A percentile compares a stretch with the other conserved stretches of the same genome.
Conservation (phyloP, 2,329 filamentous ascomycete genomes). For the Stachybotrys chlorohalonatus region DNA sequence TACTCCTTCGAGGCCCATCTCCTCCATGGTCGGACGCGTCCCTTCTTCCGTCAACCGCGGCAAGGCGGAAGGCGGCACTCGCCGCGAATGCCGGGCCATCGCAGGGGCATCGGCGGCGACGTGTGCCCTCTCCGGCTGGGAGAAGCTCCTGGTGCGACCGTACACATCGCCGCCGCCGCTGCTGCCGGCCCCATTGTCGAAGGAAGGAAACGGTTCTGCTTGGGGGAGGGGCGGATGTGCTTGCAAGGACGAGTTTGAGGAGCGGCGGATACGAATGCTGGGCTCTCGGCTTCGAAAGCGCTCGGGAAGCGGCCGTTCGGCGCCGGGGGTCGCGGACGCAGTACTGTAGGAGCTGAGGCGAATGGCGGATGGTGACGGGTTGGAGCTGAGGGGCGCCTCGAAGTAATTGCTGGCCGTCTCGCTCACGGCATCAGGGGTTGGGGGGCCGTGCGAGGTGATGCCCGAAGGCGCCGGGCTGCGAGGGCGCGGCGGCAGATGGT, state of each 20-base stretch:
- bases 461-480: conserved; percentile 10
- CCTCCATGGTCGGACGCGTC: conserved; percentile 22
- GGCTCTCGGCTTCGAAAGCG: conserved; percentile 10
- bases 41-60: conserved; percentile 31
- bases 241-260: conserved; percentile 1
- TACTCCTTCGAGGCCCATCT: conserved; percentile 15
- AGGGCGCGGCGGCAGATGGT: conserved; percentile 2
- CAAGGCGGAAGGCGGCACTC: conserved; percentile 22
- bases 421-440: conserved; percentile 9
- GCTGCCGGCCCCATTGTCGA: conserved; percentile 3
- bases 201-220: not conserved
- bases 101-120: conserved; percentile 8
- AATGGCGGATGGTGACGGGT: conserved; percentile 8
- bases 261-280: conserved; percentile 15
- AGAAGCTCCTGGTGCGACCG: conserved; percentile 23
- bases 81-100: conserved; percentile 17
- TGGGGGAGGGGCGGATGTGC: not conserved
- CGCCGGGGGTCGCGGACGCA: not conserved
- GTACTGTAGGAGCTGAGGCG: conserved; percentile 6
- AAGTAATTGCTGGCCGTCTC: conserved; percentile 15
- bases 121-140: conserved; percentile 20
- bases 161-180: conserved; percentile 7
- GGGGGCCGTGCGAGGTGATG: conserved; percentile 5
- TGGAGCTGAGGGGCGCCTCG: conserved; percentile 8
- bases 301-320: conserved; percentile 2